Evolutionary conservation across 2,329 filamentous ascomycete species (phyloP).

Genomic region (Lasiodiplodia theobromae): DNA sequence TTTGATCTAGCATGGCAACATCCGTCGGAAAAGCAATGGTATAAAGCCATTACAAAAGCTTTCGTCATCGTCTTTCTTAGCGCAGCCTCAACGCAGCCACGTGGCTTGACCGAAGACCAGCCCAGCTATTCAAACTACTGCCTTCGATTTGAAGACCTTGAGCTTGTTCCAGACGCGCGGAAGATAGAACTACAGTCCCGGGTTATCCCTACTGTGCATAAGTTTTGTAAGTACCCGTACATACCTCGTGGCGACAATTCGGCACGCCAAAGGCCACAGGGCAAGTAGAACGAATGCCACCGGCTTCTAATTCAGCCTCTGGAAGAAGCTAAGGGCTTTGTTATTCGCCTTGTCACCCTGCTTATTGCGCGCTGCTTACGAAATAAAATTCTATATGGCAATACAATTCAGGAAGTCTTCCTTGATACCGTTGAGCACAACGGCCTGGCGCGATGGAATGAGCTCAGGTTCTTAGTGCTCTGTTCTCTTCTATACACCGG

Average conservation of each 20-base stretch:
- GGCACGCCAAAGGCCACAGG: not conserved
- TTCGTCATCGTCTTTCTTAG: not conserved
- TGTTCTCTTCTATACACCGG: not conserved
- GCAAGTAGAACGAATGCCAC: not conserved
- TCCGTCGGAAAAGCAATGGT: too few relatives aligned
- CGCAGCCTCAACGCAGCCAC: not conserved
- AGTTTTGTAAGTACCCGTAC: too few relatives aligned
- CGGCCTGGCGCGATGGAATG: not conserved
- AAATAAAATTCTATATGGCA: not conserved
- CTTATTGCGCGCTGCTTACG: not conserved
- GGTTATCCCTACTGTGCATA: too few relatives aligned
- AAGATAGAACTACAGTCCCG: not conserved
- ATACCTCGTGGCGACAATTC: not conserved
- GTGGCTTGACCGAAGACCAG: not conserved
- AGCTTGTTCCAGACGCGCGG: not conserved
- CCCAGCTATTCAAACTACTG: not conserved
- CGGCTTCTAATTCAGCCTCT: not conserved
- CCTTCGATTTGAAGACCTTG: not conserved
- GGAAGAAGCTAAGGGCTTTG: not conserved
- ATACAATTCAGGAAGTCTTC: not conserved
- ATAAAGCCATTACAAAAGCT: not conserved
- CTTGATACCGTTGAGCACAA: not conserved
- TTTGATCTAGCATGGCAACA: too few relatives aligned
- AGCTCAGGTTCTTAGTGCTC: not conserved
- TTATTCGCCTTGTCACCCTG: not conserved